Base-by-base conservation (phyloP, 768 basidiomycete species). In the Phlebiopsis gigantea region DNA sequence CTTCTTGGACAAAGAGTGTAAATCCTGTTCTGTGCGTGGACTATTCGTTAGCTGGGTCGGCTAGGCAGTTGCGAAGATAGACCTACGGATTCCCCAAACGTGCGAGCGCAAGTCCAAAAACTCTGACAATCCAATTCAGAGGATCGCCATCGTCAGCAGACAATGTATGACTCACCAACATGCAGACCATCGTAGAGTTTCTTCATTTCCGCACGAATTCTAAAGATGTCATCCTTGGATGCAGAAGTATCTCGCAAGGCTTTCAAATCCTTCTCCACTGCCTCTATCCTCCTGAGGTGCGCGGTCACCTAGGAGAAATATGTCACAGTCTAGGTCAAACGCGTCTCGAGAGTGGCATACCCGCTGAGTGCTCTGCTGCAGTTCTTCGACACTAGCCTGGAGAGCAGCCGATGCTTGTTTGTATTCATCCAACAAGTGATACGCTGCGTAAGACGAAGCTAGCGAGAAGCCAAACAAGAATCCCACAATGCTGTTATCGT, bases 401-500 rank as follows among this genome's bases (percentile, higher is more conserved):
- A 97, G 72, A 26, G 90, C 81, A n/a, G 88, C 85, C 3, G 92
- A 93, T 28, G 93, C 93, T 43, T 79, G 75, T 71, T 92, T 90
- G 71, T 94, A 93, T 73, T 96, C 94, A 61, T 96, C 92, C 46
- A 95, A 73, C 19, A 97, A 77, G 68, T 90, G 84, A 69, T 93
- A 96, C 25, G 92, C 87, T 42, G 92, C 90, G 63, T 85, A 82
- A 0, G 89, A 86, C 0, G 93, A 91, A 1, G 93, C 92, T 31
- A 94, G 71, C 5, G 93, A 93, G 75, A 96, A 95, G 1, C 93
- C 94, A 62, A 94, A 83, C 31, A 97, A 69, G 68, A 93, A 93
- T 0, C 91, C 91, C 42, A 93, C 79, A 54, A 93, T 82, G 48
- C 90, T 93, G 41, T 25, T 7, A 14, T 28, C 28, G 24, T 21